These are phyloP conservation scores for Kluyveromyces nonfermentans DNA, from an alignment of 805 yeast species.

Conservation along the genomic window DNA sequence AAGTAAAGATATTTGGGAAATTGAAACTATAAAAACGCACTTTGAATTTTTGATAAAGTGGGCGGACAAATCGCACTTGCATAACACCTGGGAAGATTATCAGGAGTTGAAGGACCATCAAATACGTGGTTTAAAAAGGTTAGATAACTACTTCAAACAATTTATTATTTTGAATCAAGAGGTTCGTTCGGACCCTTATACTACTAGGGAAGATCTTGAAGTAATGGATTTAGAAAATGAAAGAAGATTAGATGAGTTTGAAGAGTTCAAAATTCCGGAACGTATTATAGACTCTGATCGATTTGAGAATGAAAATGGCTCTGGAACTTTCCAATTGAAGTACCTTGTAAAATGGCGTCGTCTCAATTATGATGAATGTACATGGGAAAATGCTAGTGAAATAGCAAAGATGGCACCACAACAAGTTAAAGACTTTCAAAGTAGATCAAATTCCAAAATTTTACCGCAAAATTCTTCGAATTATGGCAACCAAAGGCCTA, in stretches of 20 bases:
- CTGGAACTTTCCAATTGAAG: conserved; percentile 56
- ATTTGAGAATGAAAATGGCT: conserved; percentile 41
- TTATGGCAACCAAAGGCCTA: conserved; percentile 71
- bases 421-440: conserved; percentile 76
- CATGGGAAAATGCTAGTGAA: conserved; percentile 91
- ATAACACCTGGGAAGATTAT: conserved; percentile 88
- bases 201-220: conserved; percentile 87
- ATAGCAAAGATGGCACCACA: conserved; percentile 79
- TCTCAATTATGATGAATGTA: conserved; percentile 86
- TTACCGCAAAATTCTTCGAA: conserved; percentile 72
- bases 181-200: conserved; percentile 66
- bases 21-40: conserved; percentile 48
- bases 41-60: conserved; percentile 70
- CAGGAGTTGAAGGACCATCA: conserved; percentile 31
- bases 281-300: conserved; percentile 84
- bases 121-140: conserved; percentile 67
- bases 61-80: conserved; percentile 81
- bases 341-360: conserved; percentile 93
- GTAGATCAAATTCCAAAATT: conserved; percentile 71
- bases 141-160: conserved; percentile 85
- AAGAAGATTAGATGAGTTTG: conserved; percentile 70
- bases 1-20: conserved; percentile 29
- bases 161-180: conserved; percentile 64
- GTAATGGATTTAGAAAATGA: conserved; percentile 88
- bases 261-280: conserved; percentile 79